Percentiles rank a stretch among this genome's conserved stretches.
phyloP scores from a whole-genome alignment of 2,329 filamentous ascomycete genomes.

The Monosporascus sp. region DNA sequence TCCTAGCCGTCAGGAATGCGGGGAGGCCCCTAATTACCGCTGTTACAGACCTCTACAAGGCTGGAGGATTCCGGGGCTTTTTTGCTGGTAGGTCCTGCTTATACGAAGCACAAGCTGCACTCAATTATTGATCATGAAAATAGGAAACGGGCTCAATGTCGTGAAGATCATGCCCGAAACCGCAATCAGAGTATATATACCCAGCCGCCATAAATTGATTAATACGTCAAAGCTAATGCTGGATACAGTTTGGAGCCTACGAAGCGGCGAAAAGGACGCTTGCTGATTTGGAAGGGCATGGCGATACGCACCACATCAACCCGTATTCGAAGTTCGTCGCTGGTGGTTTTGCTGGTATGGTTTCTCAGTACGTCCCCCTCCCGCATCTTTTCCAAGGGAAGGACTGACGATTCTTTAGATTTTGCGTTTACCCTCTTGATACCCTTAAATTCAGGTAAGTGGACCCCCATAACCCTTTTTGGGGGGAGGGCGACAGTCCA shows the following conservation, averaged over 20 bases:
- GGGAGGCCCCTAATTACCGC: constrained; percentile 67
- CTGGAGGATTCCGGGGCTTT: constrained; percentile 81
- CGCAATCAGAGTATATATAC: constrained; percentile 65
- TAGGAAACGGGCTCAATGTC: constrained; percentile 93
- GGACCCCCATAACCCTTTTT: background rate
- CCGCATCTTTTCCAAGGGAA: background rate
- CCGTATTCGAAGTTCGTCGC: constrained; percentile 85
- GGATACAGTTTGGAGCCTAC: constrained; percentile 74
- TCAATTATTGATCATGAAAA: constrained; percentile 3
- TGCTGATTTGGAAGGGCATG: constrained; percentile 81
- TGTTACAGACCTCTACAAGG: constrained; percentile 72
- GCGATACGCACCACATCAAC: constrained; percentile 72
- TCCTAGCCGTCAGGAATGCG: constrained; percentile 60
- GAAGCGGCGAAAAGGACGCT: constrained; percentile 89
- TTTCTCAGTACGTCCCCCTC: constrained; percentile 65
- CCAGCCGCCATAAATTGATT: background rate
- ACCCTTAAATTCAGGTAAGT: constrained; percentile 41
- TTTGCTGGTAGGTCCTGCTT: constrained; percentile 69
- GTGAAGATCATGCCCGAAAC: constrained; percentile 98
- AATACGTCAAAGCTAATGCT: constrained; percentile 8
- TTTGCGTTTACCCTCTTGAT: constrained; percentile 91
- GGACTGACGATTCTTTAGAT: constrained; percentile 41
- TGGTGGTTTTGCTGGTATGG: constrained; percentile 87
- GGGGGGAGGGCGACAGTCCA: background rate
- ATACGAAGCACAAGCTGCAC: background rate